Base-by-base conservation (phyloP, 2,329 filamentous ascomycete genomes). In the Ophiocordyceps polyrhachis-furcata region DNA sequence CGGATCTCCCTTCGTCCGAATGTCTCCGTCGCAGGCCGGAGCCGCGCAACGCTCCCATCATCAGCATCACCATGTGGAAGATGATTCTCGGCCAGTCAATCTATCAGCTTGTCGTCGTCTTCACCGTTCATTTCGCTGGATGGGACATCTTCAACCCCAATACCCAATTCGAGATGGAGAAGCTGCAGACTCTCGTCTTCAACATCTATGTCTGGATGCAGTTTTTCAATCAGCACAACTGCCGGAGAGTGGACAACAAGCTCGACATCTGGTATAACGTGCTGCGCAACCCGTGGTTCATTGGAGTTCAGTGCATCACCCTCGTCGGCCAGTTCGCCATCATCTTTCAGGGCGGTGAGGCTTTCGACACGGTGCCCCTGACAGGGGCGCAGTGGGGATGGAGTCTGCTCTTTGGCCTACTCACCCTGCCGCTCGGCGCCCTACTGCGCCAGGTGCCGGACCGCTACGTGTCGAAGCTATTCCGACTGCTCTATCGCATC, bases 191-290 rank as follows among this genome's bases (percentile, higher is more conserved):
- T 1, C 67, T 89, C 12, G 79, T 89, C 5, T 88, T 89, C 68
- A 91, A 89, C 62, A 83, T 81, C 0, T 89, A 88, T 52, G 81
- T 88, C 41, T 88, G 83, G 81, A 86, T 89, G 81, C 83, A 89
- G 51, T 84, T 91, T 50, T 89, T 89, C 69, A 89, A 91, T 53
- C 76, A 85, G 52, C 74, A 84, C 63, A 88, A 58, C 66, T 87
- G 84, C 60, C 79, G 84, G 35, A 76, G 83, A 13, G 74, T 89
- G 9, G 84, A 89, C 58, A 89, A 91, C 60, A 78, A 77, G 48
- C 77, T 88, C 61, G 88, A 91, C 56, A 80, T 91, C 45, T 64
- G 61, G 53, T 86, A 88, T 49, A 81, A 81, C 23, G 73, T 89
- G 41, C 65, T 73, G 17, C 71, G 70, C 45, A 93, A 91, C 55